phyloP scores from a whole-genome alignment of 352 stramenopile genomes.

The Phytophthora fragariae region DNA sequence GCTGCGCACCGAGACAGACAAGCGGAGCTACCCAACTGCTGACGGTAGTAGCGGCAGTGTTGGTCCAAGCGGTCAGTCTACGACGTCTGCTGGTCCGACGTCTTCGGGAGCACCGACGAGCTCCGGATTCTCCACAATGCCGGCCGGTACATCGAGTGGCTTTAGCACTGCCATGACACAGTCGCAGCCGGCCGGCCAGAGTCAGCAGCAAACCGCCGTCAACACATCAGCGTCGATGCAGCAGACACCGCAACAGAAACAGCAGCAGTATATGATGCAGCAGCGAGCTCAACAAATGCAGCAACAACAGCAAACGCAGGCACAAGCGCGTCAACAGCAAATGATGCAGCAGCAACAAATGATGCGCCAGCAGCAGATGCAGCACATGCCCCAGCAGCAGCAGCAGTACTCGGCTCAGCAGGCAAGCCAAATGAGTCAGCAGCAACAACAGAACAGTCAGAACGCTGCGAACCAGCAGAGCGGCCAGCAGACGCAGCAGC shows the following conservation, averaged over 20 bases:
- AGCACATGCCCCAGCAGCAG: constrained; percentile 39
- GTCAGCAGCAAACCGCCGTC: constrained; percentile 26
- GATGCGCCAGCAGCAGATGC: constrained; percentile 56
- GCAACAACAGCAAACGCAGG: constrained; percentile 51
- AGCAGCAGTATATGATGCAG: constrained; percentile 60
- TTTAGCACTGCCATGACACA: constrained; percentile 39
- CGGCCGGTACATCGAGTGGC: constrained; percentile 17
- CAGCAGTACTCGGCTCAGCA: constrained; percentile 42
- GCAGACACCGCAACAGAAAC: constrained; percentile 49
- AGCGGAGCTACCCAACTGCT: constrained; percentile 49
- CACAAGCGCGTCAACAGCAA: constrained; percentile 40
- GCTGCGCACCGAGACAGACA: constrained; percentile 85
- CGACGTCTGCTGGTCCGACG: constrained; percentile 18
- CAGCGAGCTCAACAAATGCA: constrained; percentile 65
- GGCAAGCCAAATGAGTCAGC: constrained; percentile 33
- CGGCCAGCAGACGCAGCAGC: constrained; percentile 50
- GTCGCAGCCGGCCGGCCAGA: constrained; percentile 24
- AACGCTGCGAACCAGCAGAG: constrained; percentile 48
- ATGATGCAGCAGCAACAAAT: constrained; percentile 56
- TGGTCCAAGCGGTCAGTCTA: constrained; percentile 3
- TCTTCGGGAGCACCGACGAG: constrained; percentile 18
- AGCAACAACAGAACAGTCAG: constrained; percentile 43
- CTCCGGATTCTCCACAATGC: constrained; percentile 23
- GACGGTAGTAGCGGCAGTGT: constrained; percentile 25
- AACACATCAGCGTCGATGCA: constrained; percentile 33